phyloP scores from a whole-genome alignment of 169 alveolate genomes.

The Plasmodium blacklocki region DNA sequence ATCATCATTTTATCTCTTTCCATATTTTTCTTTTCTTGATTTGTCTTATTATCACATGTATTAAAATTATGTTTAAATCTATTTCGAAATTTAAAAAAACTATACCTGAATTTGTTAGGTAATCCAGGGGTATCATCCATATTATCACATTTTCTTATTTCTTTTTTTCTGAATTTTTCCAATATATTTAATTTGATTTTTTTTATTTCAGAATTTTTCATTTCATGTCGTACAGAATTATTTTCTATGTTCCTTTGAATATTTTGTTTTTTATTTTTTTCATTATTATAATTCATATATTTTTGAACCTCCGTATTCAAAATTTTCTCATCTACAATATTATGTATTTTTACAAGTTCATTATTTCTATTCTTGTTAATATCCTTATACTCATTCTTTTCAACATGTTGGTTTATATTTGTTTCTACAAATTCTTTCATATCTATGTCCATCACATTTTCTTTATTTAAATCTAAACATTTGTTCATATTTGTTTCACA shows the following conservation, averaged over 20 bases:
- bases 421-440: too few species aligned
- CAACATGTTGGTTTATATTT: too few species aligned
- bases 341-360: too few species aligned
- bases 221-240: not conserved
- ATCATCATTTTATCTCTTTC: conserved; percentile 50
- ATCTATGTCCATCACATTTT: too few species aligned
- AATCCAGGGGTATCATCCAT: conserved; percentile 21
- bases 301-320: too few species aligned
- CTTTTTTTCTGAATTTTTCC: conserved; percentile 16
- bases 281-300: too few species aligned
- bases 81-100: conserved; percentile 65
- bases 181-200: conserved; percentile 35
- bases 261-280: not conserved
- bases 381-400: too few species aligned
- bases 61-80: conserved; percentile 43
- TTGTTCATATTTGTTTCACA: not conserved
- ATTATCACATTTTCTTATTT: conserved; percentile 7
- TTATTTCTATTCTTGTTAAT: too few species aligned
- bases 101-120: conserved; percentile 58
- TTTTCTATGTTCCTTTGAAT: not conserved
- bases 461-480: too few species aligned
- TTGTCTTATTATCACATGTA: conserved; percentile 17
- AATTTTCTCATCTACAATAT: too few species aligned
- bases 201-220: conserved; percentile 18
- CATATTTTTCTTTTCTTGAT: conserved; percentile 18